Percentiles rank a stretch among this genome's conserved stretches.
phyloP scores from a whole-genome alignment of 805 yeast species.

The Jamesozyma spencerorum region DNA sequence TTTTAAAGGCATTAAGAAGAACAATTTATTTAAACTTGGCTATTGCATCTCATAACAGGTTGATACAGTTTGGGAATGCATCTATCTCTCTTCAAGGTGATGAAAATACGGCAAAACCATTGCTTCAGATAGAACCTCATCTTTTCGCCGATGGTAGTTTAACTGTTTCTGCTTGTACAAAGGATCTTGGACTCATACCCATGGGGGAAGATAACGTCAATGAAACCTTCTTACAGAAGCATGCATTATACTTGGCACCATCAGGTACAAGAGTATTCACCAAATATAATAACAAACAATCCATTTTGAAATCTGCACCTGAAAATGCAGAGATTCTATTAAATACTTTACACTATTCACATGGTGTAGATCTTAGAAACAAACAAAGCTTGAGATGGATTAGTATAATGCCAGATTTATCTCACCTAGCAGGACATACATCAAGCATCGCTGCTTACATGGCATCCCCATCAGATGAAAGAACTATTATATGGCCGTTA shows the following conservation, averaged over 20 bases:
- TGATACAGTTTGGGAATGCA: constrained; percentile 46
- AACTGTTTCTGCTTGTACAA: constrained; percentile 29
- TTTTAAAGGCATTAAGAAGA: constrained; percentile 42
- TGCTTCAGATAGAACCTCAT: constrained; percentile 39
- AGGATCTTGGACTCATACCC: constrained; percentile 27
- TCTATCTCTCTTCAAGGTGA: constrained; percentile 21
- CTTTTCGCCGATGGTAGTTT: constrained; percentile 39
- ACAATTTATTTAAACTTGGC: constrained; percentile 31
- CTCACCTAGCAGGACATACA: constrained; percentile 60
- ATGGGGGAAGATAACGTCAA: constrained; percentile 22
- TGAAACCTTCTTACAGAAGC: constrained; percentile 21
- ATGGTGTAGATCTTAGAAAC: constrained; percentile 26
- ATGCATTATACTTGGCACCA: constrained; percentile 44
- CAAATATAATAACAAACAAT: constrained; percentile 27
- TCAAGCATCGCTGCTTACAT: constrained; percentile 52
- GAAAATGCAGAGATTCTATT: constrained; percentile 32
- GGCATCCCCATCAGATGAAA: constrained; percentile 39
- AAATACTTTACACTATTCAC: constrained; percentile 32
- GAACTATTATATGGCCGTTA: constrained; percentile 65
- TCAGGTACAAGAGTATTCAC: constrained; percentile 45
- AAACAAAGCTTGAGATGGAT: constrained; percentile 44
- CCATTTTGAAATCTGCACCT: constrained; percentile 35
- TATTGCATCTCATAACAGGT: constrained; percentile 25
- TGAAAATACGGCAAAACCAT: neutral
- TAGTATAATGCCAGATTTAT: constrained; percentile 56